These are phyloP conservation scores for Oleoguttula mirabilis DNA, from an alignment of 495 filamentous ascomycete genomes.

Conservation along the genomic window DNA sequence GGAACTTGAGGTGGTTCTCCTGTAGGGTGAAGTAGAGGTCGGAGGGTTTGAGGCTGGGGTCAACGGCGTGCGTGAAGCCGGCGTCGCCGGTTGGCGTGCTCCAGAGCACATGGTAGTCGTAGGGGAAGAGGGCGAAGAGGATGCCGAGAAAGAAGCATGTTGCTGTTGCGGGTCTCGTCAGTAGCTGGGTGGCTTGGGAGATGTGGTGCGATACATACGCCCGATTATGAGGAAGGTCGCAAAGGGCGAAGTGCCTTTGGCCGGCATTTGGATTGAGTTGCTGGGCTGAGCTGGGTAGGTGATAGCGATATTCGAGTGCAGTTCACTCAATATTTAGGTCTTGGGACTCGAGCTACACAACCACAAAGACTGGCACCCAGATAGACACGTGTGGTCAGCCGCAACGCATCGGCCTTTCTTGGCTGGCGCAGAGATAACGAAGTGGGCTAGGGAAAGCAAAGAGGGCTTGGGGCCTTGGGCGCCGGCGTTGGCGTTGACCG, in stretches of 20 bases:
- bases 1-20: conserved; percentile 73
- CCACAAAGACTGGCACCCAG: no score
- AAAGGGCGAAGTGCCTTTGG: conserved; percentile 39
- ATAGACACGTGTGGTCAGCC: no score
- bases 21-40: conserved; percentile 57
- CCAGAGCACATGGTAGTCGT: conserved; percentile 97
- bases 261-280: no score
- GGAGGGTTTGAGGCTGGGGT: conserved; percentile 14
- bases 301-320: no score
- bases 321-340: no score
- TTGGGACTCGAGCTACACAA: no score
- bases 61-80: not conserved
- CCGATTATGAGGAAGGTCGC: conserved; percentile 94
- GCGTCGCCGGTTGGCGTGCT: conserved; percentile 42
- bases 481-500: no score
- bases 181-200: not conserved
- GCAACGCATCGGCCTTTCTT: no score
- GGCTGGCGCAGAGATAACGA: no score
- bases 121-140: conserved; percentile 92
- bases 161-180: conserved; percentile 5
- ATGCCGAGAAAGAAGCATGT: conserved; percentile 90
- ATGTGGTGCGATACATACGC: conserved; percentile 45
- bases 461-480: no score
- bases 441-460: no score
- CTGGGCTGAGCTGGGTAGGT: no score